Conservation (phyloP, 805 yeast genomes). For the Clavispora asparagi region DNA sequence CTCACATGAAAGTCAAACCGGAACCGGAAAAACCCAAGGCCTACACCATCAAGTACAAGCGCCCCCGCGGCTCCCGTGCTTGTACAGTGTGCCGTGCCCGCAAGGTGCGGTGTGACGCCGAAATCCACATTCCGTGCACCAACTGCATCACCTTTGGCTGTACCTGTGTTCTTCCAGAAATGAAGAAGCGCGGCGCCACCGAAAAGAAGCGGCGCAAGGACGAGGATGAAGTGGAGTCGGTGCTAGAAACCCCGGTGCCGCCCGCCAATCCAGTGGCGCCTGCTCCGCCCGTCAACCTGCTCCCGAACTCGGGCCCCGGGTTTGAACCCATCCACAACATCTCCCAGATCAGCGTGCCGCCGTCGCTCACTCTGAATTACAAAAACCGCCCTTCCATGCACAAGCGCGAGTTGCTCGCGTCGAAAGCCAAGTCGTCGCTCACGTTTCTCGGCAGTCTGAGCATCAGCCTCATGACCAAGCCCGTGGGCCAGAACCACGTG, state of each 20-base stretch:
- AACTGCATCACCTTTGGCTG: conserved; percentile 70
- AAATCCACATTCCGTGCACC: conserved; percentile 46
- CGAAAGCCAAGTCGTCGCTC: conserved; percentile 22
- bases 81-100: conserved; percentile 75
- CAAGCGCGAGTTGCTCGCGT: conserved; percentile 24
- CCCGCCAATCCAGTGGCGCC: neutral
- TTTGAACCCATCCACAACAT: conserved; percentile 38
- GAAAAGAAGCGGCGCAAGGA: neutral
- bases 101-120: conserved; percentile 78
- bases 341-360: conserved; percentile 38
- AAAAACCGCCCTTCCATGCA: conserved; percentile 36
- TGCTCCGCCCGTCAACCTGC: neutral
- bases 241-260: neutral
- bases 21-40: conserved; percentile 33
- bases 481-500: conserved; percentile 44
- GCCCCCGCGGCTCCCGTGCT: conserved; percentile 65
- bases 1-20: neutral
- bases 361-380: conserved; percentile 37
- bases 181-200: conserved; percentile 37
- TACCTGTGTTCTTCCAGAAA: conserved; percentile 65
- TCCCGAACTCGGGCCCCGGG: neutral
- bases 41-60: conserved; percentile 41
- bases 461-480: conserved; percentile 42
- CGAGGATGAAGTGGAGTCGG: neutral
- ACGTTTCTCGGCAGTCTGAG: conserved; percentile 54